Conservation (phyloP, 176 grass and related monocot genomes). For the Eleusine coracana region DNA sequence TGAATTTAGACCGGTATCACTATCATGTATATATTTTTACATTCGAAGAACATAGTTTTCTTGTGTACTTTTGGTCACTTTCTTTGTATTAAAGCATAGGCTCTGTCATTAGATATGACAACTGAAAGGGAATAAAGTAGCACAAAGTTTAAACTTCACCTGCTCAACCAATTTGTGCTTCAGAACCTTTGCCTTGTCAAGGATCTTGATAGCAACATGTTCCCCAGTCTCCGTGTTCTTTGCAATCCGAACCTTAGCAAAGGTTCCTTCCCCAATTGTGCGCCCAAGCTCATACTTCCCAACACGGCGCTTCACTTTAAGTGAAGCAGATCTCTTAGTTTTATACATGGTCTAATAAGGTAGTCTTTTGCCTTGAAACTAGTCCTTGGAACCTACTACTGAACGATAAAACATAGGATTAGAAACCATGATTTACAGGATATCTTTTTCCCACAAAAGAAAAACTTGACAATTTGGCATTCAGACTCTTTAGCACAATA, state of each 20-base stretch:
- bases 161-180: slow-evolving; percentile 83
- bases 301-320: slow-evolving; percentile 61
- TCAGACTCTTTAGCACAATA: background rate
- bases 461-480: background rate
- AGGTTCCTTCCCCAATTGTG: slow-evolving; percentile 83
- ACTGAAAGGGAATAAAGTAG: background rate
- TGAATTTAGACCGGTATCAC: background rate
- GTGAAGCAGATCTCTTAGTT: slow-evolving; percentile 53
- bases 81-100: background rate
- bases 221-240: slow-evolving; percentile 67
- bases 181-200: slow-evolving; percentile 84
- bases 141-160: slow-evolving; percentile 33
- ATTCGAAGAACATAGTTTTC: background rate
- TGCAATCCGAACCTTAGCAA: slow-evolving; percentile 80
- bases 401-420: background rate
- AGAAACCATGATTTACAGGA: background rate
- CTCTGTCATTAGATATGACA: background rate
- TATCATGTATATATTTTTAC: background rate
- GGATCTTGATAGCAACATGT: slow-evolving; percentile 84
- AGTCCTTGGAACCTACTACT: background rate
- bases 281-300: slow-evolving; percentile 88
- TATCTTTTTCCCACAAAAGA: background rate
- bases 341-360: slow-evolving; percentile 50
- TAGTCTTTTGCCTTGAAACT: slow-evolving; percentile 5
- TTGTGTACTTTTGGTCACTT: background rate